Base-by-base conservation (phyloP, 495 filamentous ascomycete species). In the Penicillium desertorum region DNA sequence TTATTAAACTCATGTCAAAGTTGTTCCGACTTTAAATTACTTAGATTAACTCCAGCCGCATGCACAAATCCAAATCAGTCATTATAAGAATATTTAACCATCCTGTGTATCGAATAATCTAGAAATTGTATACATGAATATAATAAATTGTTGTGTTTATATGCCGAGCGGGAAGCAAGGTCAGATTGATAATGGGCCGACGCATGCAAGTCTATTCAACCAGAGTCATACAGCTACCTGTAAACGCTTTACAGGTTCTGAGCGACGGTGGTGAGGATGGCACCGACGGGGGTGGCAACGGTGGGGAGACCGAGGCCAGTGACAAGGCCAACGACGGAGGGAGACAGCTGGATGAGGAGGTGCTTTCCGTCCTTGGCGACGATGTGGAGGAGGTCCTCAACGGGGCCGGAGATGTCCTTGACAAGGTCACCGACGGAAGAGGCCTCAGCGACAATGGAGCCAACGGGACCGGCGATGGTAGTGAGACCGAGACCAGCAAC, bases 281-380 rank as follows among this genome's bases (percentile, higher is more conserved):
- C n/a, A 44, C 73, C 74, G 36, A 70, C 64, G 48, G 74, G 59
- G 42, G 45, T 47, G 44, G 66, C 71, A 43, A 75, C 50, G 39
- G 54, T 43, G 56, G 71, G 67, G 34, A 77, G 73, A 51, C 73
- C 71, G 16, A 76, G 72, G 44, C 75, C 69, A 47, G 65, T 20
- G 44, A 78, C 61, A 34, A 76, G 71, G 27, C 56, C 56, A 39
- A 68, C 58, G 42, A 76, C 71, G 42, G 54, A 37, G 42, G 69
- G 65, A 53, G 67, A 63, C 46, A 77, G 70, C 59, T 71, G 49
- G 59, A 77, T 61, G 34, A 77, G 71, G 51, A 77, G 73, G 37
- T 61, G 36, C 37, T 63, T 58, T 56, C 64, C 66, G 41, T 73
- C 69, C 43, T 71, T 43, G 47, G 64, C 65, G 25, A 68, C 66